These are phyloP conservation scores for Aspergillus nidulans DNA, from an alignment of 495 filamentous ascomycete genomes.

Conservation along the genomic window DNA sequence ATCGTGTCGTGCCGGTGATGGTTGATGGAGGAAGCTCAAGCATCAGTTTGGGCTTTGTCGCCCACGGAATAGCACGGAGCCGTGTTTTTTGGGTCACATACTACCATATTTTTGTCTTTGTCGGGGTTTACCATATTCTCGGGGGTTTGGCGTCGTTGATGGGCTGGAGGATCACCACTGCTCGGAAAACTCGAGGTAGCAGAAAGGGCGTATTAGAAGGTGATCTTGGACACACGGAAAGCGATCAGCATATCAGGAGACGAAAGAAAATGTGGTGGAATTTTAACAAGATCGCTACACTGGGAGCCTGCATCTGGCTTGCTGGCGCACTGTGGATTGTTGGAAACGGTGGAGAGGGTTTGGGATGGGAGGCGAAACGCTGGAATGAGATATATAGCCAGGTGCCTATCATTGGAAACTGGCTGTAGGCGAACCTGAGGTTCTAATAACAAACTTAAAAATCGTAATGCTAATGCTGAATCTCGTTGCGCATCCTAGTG, in stretches of 20 bases:
- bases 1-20: slow-evolving; percentile 63
- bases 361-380: slow-evolving; percentile 73
- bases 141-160: slow-evolving; percentile 81
- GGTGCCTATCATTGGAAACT: slow-evolving; percentile 49
- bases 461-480: not conserved
- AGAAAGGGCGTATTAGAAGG: slow-evolving; percentile 38
- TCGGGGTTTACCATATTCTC: slow-evolving; percentile 73
- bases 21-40: slow-evolving; percentile 80
- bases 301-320: slow-evolving; percentile 65
- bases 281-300: slow-evolving; percentile 58
- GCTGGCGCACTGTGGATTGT: slow-evolving; percentile 76
- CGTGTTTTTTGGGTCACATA: slow-evolving; percentile 59
- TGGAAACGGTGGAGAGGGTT: slow-evolving; percentile 61
- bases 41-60: slow-evolving; percentile 73
- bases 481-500: too few relatives aligned
- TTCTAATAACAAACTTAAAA: slow-evolving; percentile 1
- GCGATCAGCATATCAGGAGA: slow-evolving; percentile 32
- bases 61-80: slow-evolving; percentile 76
- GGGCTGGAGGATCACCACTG: slow-evolving; percentile 43
- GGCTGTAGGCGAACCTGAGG: slow-evolving; percentile 37
- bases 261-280: slow-evolving; percentile 62
- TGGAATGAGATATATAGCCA: slow-evolving; percentile 67
- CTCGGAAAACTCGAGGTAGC: slow-evolving; percentile 26
- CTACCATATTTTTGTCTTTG: slow-evolving; percentile 62
- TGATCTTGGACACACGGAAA: slow-evolving; percentile 35